phyloP scores from a whole-genome alignment of 495 filamentous ascomycete species.

The Evernia prunastri region DNA sequence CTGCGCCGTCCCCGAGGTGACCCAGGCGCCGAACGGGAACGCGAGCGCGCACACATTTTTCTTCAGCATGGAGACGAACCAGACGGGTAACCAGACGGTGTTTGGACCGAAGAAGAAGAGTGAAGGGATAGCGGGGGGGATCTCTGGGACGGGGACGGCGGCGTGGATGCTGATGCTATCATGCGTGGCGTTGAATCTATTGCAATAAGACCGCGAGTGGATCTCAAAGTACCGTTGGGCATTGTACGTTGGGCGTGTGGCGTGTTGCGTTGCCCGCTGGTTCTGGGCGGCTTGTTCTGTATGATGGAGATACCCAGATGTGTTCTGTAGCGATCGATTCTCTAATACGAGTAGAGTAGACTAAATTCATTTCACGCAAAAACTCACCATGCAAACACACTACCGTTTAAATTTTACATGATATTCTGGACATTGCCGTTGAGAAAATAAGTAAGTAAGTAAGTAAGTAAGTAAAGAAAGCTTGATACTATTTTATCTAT shows the following conservation, averaged over 20 bases:
- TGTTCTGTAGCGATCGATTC: neutral
- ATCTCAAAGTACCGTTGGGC: neutral
- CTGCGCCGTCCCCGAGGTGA: conserved; percentile 54
- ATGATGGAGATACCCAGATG: neutral
- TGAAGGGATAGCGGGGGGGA: conserved; percentile 7
- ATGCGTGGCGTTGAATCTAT: neutral
- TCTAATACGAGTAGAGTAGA: neutral
- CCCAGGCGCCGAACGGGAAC: conserved; percentile 37
- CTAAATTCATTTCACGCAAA: neutral
- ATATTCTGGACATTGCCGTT: neutral
- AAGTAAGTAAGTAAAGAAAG: too few relatives aligned
- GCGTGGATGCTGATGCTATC: conserved; percentile 1
- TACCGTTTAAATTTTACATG: too few relatives aligned
- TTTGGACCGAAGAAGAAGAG: conserved; percentile 25
- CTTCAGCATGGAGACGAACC: conserved; percentile 49
- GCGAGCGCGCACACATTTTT: conserved; percentile 45
- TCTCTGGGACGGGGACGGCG: neutral
- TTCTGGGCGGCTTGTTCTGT: neutral
- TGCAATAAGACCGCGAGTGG: neutral
- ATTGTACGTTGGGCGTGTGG: neutral
- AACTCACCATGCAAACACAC: neutral
- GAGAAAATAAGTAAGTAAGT: too few relatives aligned
- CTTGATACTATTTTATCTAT: too few relatives aligned
- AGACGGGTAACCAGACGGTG: conserved; percentile 54
- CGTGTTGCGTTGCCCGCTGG: neutral